Base-by-base conservation (phyloP, 2,329 filamentous ascomycete genomes). In the Penicillium sp. region DNA sequence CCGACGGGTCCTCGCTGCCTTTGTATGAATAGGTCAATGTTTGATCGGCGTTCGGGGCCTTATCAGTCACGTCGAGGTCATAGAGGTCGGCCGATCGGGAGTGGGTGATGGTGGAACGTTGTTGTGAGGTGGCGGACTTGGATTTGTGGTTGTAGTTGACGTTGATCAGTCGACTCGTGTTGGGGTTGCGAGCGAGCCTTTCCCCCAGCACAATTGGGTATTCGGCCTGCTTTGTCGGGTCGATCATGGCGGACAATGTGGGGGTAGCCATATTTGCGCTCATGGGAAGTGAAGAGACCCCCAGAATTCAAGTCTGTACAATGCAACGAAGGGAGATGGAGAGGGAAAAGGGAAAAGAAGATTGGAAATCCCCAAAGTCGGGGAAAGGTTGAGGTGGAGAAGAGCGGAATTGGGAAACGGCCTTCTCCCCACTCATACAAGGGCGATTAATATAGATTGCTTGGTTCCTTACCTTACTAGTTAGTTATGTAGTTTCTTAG, bases 61-160 rank as follows among this genome's bases (percentile, higher is more conserved):
- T 76, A 66, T 78, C 75, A 55, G 73, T 75, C 58, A 79, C 73
- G 27, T 70, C 73, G 33, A 78, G 71, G 60, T 75, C 72, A 59
- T 76, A 78, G 43, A 73, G 66, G 53, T 76, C 73, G 42, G 62
- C 67, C 33, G 72, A 73, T 42, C 62, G 67, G 38, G 68, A 67
- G 33, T 68, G 69, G 35, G 72, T 73, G 51, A 78, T 74, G n/a
- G 62, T 69, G 31, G 75, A 71, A 46, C 69, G 72, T 61, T 77
- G 75, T 47, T 72, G 69, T 37, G 73, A 62, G 31, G 75, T 74
- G 31, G 73, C 72, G 45, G 69, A 71, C 50, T 79, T 79, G 61
- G 71, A 75, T 59, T 78, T 78, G 67, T 78, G 77, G 58, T 80
- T 80, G 59, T 79, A 80, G 38, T 76, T 75, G 56, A 80, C 68